Evolutionary conservation across 2,329 filamentous ascomycete genomes (phyloP), one percentile per base, ranked within the genome.

Genomic region (Bipolaris oryzae): DNA sequence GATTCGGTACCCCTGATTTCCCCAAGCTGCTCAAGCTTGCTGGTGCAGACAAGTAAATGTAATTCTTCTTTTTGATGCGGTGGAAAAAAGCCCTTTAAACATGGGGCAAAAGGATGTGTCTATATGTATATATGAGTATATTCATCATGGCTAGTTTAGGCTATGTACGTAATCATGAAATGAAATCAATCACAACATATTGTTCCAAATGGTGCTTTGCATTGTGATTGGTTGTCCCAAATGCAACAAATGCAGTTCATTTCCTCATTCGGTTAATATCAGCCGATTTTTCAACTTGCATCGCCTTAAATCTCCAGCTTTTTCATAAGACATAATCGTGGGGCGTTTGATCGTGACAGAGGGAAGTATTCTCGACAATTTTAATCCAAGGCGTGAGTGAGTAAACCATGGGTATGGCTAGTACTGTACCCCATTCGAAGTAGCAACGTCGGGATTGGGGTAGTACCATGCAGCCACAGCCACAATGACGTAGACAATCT

Each of bases 381-480:
- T 11, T 13, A 2, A 5, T 11, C 42, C n/a, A 33, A 31, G 31
- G 20, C 39, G 15, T 33, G 42, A 5, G n/a, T 6, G 10, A 33
- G 42, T 4, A 34, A n/a, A 34, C 16, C 18, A 11, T 34, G 16
- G 1, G 7, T 13, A n/a, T 31, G 25, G 33, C 34, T 38, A 2
- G 18, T 44, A 52, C 37, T 45, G 25, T 2, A 37, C 16, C 15
- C 49, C 53, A 18, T 74, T 74, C 18, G 69, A 71, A 7, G 68
- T 70, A 11, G 68, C 71, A 21, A 71, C 65, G 43, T 73, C 69
- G 11, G 84, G 82, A 53, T 84, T 79, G 0, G 85, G 86, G 68
- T 87, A 88, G 67, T 85, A 88, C 79, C 81, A 88, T 0, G 85
- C 81, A 3, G 80, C 80, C 33, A 87, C 79, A 0, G 85, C 85